Evolutionary conservation across 331 rosid genomes (phyloP), one percentile per base, ranked within the genome.

Genomic region (Malus hybrid): DNA sequence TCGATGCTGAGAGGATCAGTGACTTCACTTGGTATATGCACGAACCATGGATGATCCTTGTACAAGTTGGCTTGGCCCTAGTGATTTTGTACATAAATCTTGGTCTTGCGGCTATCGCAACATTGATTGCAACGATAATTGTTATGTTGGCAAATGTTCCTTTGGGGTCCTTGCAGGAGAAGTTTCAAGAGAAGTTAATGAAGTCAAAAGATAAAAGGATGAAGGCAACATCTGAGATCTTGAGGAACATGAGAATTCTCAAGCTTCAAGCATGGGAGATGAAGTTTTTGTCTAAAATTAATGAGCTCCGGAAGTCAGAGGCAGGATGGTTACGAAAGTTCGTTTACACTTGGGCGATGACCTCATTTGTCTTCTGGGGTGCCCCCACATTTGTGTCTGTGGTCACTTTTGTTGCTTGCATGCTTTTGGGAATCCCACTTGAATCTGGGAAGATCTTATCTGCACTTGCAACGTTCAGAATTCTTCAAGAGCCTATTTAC

Each of bases 181-280:
- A 86, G 64, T 89, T 75, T 65, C 98, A 93, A 63, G 73, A 62
- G 11, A 90, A 93, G 89, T 70, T 93, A 44, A 90, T 93, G 98
- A 85, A 84, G 31, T 89, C 90, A 57, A 93, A 93, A 79, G 98
- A 90, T 74, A 78, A 22, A 64, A 83, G 97, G 84, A 93, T 93
- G 96, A 90, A 89, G 88, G 86, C 77, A 1, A 93, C 87, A 3
- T 81, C 93, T 4, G 96, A 93, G 86, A 82, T 87, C 62, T 83
- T 93, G 33, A 86, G 86, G 83, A 93, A 85, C 83, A 93, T 90
- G 98, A 86, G 93, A 85, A 87, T 89, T 81, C 93, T 93, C 44
- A 93, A 93, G 84, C 84, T 93, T 57, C 97, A 90, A 76, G 97
- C 90, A 65, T 93, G 97, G 98, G 97, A 93, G 76, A 90, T 90